Conservation (phyloP, 1,284 basidiomycete species). For the Lignosus rhinocerotis region DNA sequence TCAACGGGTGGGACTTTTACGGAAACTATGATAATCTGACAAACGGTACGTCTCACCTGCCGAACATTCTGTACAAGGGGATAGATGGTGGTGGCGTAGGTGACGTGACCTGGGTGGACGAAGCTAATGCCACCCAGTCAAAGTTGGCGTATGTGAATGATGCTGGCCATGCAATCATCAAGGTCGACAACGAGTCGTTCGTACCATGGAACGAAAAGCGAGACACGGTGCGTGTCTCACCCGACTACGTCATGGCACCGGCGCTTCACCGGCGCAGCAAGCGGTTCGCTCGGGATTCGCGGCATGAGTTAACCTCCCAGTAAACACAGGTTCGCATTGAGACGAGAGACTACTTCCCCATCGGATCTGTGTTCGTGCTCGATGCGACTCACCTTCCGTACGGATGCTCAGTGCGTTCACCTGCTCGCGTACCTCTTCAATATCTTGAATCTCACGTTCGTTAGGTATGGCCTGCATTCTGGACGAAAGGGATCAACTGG, state of each 20-base stretch:
- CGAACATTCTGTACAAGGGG: background rate
- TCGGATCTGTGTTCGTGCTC: slow-evolving; percentile 61
- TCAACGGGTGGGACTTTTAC: slow-evolving; percentile 57
- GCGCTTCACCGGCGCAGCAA: background rate
- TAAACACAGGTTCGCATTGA: slow-evolving; percentile 49
- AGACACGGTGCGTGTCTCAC: slow-evolving; percentile 44
- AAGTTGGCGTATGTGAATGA: slow-evolving; percentile 57
- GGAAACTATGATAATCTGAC: slow-evolving; percentile 55
- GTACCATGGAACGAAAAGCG: slow-evolving; percentile 57
- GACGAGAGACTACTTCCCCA: slow-evolving; percentile 44
- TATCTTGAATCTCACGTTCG: background rate
- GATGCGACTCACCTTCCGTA: slow-evolving; percentile 63
- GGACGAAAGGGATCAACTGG: slow-evolving; percentile 56
- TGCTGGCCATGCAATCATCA: slow-evolving; percentile 56
- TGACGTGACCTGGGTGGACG: slow-evolving; percentile 50
- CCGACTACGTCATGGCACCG: background rate
- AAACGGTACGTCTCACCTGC: slow-evolving; percentile 20
- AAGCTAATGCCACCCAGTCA: slow-evolving; percentile 41
- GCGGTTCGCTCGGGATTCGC: too few species aligned
- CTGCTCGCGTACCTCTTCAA: background rate
- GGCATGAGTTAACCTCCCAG: too few species aligned
- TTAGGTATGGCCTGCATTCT: slow-evolving; percentile 53
- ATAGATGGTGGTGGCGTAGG: slow-evolving; percentile 35
- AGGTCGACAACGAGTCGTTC: slow-evolving; percentile 56
- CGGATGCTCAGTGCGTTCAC: slow-evolving; percentile 47